phyloP scores from a whole-genome alignment of 257 asterid genomes.

The Petrea volubilis region DNA sequence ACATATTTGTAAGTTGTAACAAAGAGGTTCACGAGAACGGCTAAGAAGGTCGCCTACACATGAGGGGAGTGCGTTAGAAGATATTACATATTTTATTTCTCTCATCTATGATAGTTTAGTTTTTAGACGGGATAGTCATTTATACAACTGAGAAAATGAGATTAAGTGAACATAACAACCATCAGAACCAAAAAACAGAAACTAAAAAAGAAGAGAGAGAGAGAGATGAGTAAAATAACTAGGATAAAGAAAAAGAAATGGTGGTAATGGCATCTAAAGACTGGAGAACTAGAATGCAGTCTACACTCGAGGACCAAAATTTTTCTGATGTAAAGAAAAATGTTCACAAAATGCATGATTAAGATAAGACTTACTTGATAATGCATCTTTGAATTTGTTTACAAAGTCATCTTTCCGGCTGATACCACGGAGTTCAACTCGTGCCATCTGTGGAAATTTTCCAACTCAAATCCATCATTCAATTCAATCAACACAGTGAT shows the following conservation, averaged over 20 bases:
- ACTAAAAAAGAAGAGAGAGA: not conserved
- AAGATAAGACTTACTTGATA: constrained; percentile 55
- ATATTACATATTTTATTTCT: too few relatives aligned
- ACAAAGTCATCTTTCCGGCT: constrained; percentile 61
- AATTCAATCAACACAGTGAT: not conserved
- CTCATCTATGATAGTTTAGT: too few relatives aligned
- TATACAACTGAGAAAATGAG: not conserved
- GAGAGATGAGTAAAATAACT: not conserved
- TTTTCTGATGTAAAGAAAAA: not conserved
- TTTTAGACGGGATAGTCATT: too few relatives aligned
- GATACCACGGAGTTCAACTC: constrained; percentile 64
- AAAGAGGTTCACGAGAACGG: too few relatives aligned
- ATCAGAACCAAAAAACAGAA: not conserved
- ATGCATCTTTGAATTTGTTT: constrained; percentile 67
- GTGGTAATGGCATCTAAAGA: not conserved
- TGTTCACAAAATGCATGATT: constrained; percentile 4
- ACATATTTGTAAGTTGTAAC: too few relatives aligned
- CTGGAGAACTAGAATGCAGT: not conserved
- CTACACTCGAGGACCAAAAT: not conserved
- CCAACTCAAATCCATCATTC: constrained; percentile 28
- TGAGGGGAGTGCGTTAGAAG: too few relatives aligned
- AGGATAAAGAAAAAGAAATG: not conserved
- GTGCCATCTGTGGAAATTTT: constrained; percentile 64
- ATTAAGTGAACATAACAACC: not conserved
- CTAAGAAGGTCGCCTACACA: too few relatives aligned